Base-by-base conservation (phyloP, 345 rosid species). In the Sisymbrium altissimum region DNA sequence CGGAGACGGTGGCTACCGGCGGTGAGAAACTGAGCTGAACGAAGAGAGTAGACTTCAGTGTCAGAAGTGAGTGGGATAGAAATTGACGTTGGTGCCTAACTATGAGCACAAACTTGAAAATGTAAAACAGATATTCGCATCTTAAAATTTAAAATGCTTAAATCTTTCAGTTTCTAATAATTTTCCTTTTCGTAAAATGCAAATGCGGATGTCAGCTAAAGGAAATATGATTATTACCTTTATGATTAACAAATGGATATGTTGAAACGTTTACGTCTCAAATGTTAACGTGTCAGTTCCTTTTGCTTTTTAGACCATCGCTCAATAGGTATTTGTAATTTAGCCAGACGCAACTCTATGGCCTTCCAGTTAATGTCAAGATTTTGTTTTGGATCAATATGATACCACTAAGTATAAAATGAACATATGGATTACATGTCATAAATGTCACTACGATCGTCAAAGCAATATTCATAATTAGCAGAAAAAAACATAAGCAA, bases 1-100 rank as follows among this genome's bases (percentile, higher is more conserved):
- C 41, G 60, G 74, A 50, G 72, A 44, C 61, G 63, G 72, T 36
- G 54, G 81, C 45, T 13, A 73, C 57, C 13, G 67, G 76, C 14
- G 46, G 48, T 29, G 29, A 4, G 66, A 17, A 14, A 35, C 17
- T 69, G 49, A 61, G 54, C 70, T 62, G 52, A 5, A 38, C 32
- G 12, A 50, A 62, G 65, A 50, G 39, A 5, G 41, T 9, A 53
- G 65, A 25, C 14, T 32, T 30, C 14, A 14, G 59, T 7, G 12
- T 54, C 10, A 15, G 21, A 48, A 60, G 48, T 21, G 72, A 53
- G 7, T 9, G 13, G 1, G 54, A 19, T 8, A n/a, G 5, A 68
- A 43, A 36, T 25, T 38, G 58, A 27, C 52, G 50, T 44, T 57
- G 49, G 40, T n/a, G 25, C 25, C 25, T 23, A 23, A n/a, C n/a